Evolutionary conservation across 129 eudicot species (phyloP), one percentile per base, ranked within the genome.

Genomic region (Arctium lappa): DNA sequence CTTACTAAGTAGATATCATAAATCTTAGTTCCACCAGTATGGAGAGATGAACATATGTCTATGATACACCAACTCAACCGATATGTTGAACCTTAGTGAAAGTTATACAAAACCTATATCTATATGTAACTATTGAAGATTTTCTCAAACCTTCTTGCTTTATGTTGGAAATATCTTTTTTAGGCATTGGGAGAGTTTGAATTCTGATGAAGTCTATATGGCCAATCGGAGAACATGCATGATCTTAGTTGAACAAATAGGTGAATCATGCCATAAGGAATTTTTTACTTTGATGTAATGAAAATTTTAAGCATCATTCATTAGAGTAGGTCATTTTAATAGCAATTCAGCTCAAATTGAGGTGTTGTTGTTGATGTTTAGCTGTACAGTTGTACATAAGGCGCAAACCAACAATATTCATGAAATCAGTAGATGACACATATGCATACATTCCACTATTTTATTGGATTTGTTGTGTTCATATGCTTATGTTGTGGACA

Each of bases 161-260:
- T n/a, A 75, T 42, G 63, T 5, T 42, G n/a, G 11, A 27, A 29
- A 1, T 75, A 27, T 75, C 1, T 27, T 12, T 77, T 37, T 60
- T 72, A 77, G 81, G 81, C 81, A 34, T 60, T 42, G 3, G 81
- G 81, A 34, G 80, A 77, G 50, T 77, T 62, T 30, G 56, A 60
- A 8, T 77, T 77, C 48, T 77, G 53, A 77, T 77, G 30, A 60
- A 4, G 68, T 60, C 27, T 18, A 29, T 4, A 60, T 10, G 69
- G 53, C 32, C 80, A 50, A 9, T 39, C 65, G 13, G 34, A 15
- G 22, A 16, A 56, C 8, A 56, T 36, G 73, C 18, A 30, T 78
- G 73, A 63, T 53, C 46, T 5, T 8, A 50, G 5, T 77, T 60
- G 53, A 15, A 18, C 48, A 22, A 48, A 27, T 8, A 16, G 44